Conservation (phyloP, 345 rosid species). For the Passiflora organensis region DNA sequence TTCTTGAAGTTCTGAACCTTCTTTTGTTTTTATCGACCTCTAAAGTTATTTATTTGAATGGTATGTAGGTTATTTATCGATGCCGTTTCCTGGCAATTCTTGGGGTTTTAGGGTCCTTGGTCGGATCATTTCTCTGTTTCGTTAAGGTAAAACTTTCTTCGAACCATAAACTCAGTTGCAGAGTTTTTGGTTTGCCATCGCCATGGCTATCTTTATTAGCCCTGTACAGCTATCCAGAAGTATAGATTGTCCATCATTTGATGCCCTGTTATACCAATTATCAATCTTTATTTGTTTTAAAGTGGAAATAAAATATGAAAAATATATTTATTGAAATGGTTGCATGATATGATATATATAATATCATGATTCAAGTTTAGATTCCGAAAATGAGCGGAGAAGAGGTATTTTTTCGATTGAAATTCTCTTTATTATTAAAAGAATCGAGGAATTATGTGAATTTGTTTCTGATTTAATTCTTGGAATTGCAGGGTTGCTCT, state of each 20-base stretch:
- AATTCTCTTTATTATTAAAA: no score
- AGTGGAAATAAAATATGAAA: no score
- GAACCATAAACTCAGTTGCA: neutral
- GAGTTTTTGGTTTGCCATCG: neutral
- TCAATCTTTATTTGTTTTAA: no score
- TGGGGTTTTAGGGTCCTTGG: slow-evolving; percentile 66
- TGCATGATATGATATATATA: no score
- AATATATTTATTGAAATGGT: no score
- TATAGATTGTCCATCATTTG: no score
- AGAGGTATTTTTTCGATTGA: no score
- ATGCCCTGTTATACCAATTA: no score
- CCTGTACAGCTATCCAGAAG: no score
- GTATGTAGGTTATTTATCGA: slow-evolving; percentile 49
- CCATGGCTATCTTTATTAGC: no score
- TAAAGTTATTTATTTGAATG: neutral
- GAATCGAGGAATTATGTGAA: neutral
- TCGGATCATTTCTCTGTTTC: slow-evolving; percentile 74
- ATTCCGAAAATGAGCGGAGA: no score
- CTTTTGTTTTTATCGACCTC: neutral
- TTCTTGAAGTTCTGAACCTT: neutral
- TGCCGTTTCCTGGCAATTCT: slow-evolving; percentile 73
- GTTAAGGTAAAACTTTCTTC: slow-evolving; percentile 43
- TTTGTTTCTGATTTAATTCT: neutral
- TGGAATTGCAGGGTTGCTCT: slow-evolving; percentile 58
- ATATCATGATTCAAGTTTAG: no score